Evolutionary conservation across 2,329 filamentous ascomycete genomes (phyloP), one percentile per base, ranked within the genome.

Genomic region (Purpureocillium takamizusanense): DNA sequence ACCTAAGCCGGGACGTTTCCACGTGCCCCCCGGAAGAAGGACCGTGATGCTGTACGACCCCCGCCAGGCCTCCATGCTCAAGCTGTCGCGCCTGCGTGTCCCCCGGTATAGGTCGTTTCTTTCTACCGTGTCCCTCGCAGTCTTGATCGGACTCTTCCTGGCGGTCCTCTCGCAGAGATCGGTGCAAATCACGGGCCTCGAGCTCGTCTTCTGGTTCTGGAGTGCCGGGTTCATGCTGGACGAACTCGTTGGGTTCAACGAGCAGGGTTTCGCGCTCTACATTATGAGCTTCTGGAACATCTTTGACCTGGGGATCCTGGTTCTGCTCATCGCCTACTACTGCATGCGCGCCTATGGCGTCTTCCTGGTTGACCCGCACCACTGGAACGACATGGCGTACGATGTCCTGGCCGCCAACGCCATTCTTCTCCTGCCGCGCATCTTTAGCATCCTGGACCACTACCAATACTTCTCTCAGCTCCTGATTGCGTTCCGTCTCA

Each of bases 211-310:
- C 62, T 97, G 90, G 90, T 86, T 95, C 59, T 97, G 90, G 89
- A 94, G 87, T 55, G 86, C 87, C 18, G 90, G 90, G 1, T 95
- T 94, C 60, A 94, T 95, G 87, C 76, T 95, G 25, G 90, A 95
- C 53, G 90, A 95, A 61, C 75, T 97, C 16, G 88, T 95, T 14
- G 89, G 89, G 10, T 95, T 95, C 69, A 95, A 89, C 48, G 90
- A 97, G 59, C 88, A 95, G 61, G 90, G 90, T 3, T 95, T 95
- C 57, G 89, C 88, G 29, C 75, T 97, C 23, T 97, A 95, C 62
- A 86, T 95, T 53, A 90, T 95, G 80, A 94, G 87, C 57, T 92
- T 95, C 59, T 95, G 90, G 90, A 95, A 95, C 59, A 78, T 89
- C 29, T 95, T 95, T 59, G 90, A 95, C 55, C 68, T 95, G 29